Conservation (phyloP, 1,284 basidiomycete genomes). For the Testicularia cyperi region DNA sequence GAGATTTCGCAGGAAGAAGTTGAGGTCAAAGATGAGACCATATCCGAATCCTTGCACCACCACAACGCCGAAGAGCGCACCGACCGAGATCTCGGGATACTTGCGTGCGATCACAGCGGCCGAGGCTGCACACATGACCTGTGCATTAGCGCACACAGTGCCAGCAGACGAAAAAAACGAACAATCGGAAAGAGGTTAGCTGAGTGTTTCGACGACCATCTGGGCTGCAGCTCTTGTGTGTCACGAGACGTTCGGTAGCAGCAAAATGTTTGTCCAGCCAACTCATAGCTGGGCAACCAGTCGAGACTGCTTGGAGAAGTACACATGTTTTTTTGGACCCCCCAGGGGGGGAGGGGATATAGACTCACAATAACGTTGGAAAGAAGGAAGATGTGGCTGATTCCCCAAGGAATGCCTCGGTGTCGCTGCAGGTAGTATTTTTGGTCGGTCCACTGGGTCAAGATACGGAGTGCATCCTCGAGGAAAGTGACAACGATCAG, state of each 20-base stretch:
- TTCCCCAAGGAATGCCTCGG: constrained; percentile 88
- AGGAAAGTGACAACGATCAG: constrained; percentile 97
- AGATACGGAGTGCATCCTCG: constrained; percentile 90
- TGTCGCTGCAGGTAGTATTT: constrained; percentile 70
- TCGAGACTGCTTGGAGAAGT: too few species aligned
- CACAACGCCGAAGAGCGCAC: constrained; percentile 85
- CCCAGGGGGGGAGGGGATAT: too few species aligned
- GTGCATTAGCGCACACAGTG: background rate
- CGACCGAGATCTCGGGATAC: constrained; percentile 83
- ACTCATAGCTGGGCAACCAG: too few species aligned
- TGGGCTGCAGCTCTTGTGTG: too few species aligned
- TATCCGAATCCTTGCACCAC: constrained; percentile 90
- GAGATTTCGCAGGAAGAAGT: constrained; percentile 97
- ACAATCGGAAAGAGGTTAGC: background rate
- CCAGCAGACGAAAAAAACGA: too few species aligned
- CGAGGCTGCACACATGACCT: constrained; percentile 80
- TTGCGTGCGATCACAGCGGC: constrained; percentile 82
- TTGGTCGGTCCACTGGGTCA: constrained; percentile 94
- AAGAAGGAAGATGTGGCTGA: constrained; percentile 88
- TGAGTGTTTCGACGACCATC: too few species aligned
- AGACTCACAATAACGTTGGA: constrained; percentile 84
- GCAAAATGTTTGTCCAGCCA: too few species aligned
- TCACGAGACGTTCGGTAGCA: too few species aligned
- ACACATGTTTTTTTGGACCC: too few species aligned
- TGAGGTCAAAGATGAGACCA: constrained; percentile 93